phyloP scores from a whole-genome alignment of 2,329 filamentous ascomycete genomes.

The Periconia macrospinosa region DNA sequence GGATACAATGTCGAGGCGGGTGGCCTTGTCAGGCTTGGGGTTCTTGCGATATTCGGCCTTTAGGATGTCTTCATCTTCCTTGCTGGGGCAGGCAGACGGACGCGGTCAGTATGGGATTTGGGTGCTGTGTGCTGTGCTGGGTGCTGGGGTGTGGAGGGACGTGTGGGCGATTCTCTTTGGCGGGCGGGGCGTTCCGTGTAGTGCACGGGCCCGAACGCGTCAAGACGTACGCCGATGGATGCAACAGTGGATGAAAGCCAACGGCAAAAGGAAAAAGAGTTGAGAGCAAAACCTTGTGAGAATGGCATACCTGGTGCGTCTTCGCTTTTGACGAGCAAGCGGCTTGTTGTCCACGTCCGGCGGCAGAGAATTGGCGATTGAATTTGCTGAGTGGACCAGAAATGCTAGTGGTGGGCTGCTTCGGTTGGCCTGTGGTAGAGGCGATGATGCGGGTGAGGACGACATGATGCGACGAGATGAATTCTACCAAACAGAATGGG shows the following conservation, averaged over 20 bases:
- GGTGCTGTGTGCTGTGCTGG: constrained; percentile 14
- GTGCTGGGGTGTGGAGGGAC: not conserved
- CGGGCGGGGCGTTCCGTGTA: not conserved
- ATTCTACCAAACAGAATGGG: not conserved
- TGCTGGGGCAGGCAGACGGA: constrained; percentile 26
- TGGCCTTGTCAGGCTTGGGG: constrained; percentile 87
- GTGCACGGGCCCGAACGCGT: constrained; percentile 25
- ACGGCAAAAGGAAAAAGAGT: constrained; percentile 17
- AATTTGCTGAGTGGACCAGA: constrained; percentile 62
- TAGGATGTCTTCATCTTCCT: constrained; percentile 82
- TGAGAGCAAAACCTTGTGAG: constrained; percentile 14
- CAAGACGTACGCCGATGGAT: constrained; percentile 5
- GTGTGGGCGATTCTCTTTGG: not conserved
- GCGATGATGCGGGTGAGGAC: constrained; percentile 23
- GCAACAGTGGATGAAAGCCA: constrained; percentile 1
- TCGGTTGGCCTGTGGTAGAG: constrained; percentile 26
- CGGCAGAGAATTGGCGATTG: constrained; percentile 58
- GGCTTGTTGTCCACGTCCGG: constrained; percentile 63
- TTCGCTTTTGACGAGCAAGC: constrained; percentile 62
- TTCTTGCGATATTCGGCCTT: constrained; percentile 84
- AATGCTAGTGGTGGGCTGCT: constrained; percentile 53
- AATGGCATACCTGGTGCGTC: constrained; percentile 60
- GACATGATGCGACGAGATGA: constrained; percentile 12
- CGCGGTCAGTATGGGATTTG: constrained; percentile 24
- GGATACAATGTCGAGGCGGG: constrained; percentile 80